These are phyloP conservation scores for Xylaria palmicola DNA, from an alignment of 495 filamentous ascomycete species.

Conservation along the genomic window DNA sequence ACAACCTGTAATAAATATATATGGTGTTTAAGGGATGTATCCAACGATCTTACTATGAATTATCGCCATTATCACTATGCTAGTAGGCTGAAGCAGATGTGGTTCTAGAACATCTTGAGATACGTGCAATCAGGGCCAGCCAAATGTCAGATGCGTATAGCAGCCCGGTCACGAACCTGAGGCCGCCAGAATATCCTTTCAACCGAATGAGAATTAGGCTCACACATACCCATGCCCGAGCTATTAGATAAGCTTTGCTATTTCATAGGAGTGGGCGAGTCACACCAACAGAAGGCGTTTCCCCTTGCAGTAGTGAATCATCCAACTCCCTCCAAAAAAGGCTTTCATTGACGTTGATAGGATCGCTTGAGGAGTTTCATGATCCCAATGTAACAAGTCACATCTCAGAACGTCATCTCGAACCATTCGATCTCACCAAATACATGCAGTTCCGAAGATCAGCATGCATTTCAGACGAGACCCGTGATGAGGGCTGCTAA, in stretches of 20 bases:
- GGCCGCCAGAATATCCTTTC: too few relatives aligned
- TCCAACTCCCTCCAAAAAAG: not conserved
- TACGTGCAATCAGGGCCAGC: too few relatives aligned
- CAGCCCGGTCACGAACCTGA: too few relatives aligned
- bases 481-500: slow-evolving; percentile 1
- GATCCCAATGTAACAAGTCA: not conserved
- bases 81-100: too few relatives aligned
- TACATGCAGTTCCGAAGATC: slow-evolving; percentile 6
- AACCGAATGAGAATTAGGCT: too few relatives aligned
- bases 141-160: too few relatives aligned
- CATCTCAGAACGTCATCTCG: not conserved
- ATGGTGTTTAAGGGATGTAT: too few relatives aligned
- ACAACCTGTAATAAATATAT: too few relatives aligned
- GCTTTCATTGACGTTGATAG: not conserved
- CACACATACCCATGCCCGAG: too few relatives aligned
- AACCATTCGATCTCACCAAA: not conserved
- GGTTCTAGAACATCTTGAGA: too few relatives aligned
- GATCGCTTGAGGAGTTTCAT: not conserved
- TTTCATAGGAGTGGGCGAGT: not conserved
- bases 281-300: not conserved
- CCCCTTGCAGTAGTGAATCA: not conserved
- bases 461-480: not conserved
- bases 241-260: not conserved
- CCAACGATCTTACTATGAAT: too few relatives aligned
- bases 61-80: too few relatives aligned